These are phyloP conservation scores for Lipomyces spencermartinsiae DNA, from an alignment of 805 yeast genomes.

Conservation along the genomic window DNA sequence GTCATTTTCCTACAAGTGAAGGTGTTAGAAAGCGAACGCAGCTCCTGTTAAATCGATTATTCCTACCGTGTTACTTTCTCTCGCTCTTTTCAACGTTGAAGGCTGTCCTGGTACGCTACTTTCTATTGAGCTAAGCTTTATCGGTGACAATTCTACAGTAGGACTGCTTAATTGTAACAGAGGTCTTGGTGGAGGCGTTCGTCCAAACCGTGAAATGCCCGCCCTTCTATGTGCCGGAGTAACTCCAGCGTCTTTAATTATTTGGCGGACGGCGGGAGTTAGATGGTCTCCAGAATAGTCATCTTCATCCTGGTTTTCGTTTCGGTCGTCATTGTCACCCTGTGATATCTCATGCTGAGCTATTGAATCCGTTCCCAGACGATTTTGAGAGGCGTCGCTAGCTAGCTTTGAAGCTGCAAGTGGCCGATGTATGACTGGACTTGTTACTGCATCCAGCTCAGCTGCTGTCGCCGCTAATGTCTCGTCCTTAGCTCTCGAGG, in stretches of 20 bases:
- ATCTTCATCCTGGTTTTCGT: background rate
- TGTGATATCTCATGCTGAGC: background rate
- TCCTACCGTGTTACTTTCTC: slow-evolving; percentile 1
- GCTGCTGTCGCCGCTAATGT: background rate
- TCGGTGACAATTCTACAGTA: slow-evolving; percentile 10
- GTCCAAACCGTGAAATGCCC: background rate
- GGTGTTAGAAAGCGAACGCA: background rate
- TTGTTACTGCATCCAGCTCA: background rate
- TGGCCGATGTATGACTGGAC: background rate
- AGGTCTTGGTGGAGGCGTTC: background rate
- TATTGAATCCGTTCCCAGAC: background rate
- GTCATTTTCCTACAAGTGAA: slow-evolving; percentile 2
- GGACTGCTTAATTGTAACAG: slow-evolving; percentile 12
- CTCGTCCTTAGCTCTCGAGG: background rate
- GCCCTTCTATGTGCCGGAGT: slow-evolving; percentile 1
- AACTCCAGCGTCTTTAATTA: slow-evolving; percentile 10
- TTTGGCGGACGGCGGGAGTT: slow-evolving; percentile 12
- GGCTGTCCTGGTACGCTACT: background rate
- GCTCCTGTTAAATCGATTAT: background rate
- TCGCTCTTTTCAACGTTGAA: background rate
- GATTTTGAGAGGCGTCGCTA: background rate
- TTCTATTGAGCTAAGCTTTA: slow-evolving; percentile 8
- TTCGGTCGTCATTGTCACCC: background rate
- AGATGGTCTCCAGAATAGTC: background rate
- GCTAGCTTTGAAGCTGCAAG: background rate